These are phyloP conservation scores for Arachnomyces sp. DNA, from an alignment of 2,329 filamentous ascomycete species.

Conservation along the genomic window DNA sequence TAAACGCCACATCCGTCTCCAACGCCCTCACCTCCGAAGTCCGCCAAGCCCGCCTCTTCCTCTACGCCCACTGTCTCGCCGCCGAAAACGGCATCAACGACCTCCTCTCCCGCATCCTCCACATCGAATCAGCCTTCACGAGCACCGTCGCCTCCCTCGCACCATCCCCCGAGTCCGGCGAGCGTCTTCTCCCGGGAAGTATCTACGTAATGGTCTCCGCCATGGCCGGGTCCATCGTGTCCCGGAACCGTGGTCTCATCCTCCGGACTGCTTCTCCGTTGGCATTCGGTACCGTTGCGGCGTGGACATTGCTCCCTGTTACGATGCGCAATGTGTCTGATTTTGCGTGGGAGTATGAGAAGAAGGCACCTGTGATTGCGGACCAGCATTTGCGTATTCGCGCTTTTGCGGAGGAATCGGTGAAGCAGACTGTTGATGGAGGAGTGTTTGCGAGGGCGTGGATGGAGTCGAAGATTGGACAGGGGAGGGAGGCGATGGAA, in stretches of 20 bases:
- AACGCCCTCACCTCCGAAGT: slow-evolving; percentile 54
- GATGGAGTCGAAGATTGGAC: slow-evolving; percentile 72
- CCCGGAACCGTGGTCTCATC: slow-evolving; percentile 77
- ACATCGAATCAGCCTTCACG: slow-evolving; percentile 83
- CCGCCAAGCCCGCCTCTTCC: slow-evolving; percentile 66
- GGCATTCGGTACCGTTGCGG: slow-evolving; percentile 71
- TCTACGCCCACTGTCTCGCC: slow-evolving; percentile 65
- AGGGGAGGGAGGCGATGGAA: slow-evolving; percentile 69
- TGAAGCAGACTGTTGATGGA: slow-evolving; percentile 67
- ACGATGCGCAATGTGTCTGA: slow-evolving; percentile 85
- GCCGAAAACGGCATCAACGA: slow-evolving; percentile 78
- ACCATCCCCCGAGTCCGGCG: slow-evolving; percentile 73
- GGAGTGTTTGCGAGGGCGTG: slow-evolving; percentile 60
- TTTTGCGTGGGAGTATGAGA: slow-evolving; percentile 86
- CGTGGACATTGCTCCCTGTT: slow-evolving; percentile 75
- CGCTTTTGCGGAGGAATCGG: slow-evolving; percentile 59
- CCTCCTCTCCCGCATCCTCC: slow-evolving; percentile 69
- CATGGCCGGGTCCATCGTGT: slow-evolving; percentile 90
- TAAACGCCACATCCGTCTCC: slow-evolving; percentile 24
- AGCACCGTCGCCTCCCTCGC: slow-evolving; percentile 81
- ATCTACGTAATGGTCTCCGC: slow-evolving; percentile 89
- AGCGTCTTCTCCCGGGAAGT: slow-evolving; percentile 78
- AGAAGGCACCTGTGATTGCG: slow-evolving; percentile 72
- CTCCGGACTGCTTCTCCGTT: slow-evolving; percentile 69
- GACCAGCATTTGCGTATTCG: slow-evolving; percentile 69